Evolutionary conservation across 441 rosid genomes (phyloP).

Genomic region (Rhodomyrtus psidioides): DNA sequence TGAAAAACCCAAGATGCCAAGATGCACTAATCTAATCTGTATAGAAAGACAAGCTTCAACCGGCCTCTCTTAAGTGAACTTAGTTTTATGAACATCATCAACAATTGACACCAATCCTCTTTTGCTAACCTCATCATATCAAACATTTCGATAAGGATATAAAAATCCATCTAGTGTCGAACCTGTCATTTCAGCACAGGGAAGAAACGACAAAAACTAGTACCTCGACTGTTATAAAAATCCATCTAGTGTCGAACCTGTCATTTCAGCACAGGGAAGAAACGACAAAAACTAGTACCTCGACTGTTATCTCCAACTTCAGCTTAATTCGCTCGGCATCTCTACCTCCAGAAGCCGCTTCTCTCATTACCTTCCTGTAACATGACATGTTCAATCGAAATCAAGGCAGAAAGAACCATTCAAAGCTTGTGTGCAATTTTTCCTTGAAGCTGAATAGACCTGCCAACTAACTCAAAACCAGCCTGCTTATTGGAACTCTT

Average conservation of each 20-base stretch:
- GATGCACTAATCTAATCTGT: background rate
- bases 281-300: too few species aligned
- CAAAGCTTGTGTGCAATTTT: background rate
- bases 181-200: background rate
- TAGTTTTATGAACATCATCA: background rate
- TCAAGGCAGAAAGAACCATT: background rate
- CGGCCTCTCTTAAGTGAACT: background rate
- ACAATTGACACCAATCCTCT: background rate
- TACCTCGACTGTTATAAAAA: too few species aligned
- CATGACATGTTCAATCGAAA: background rate
- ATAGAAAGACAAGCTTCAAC: background rate
- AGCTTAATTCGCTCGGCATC: conserved; percentile 77
- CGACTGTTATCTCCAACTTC: conserved; percentile 80
- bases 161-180: background rate
- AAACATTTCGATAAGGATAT: background rate
- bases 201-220: background rate
- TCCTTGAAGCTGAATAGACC: background rate
- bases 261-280: too few species aligned
- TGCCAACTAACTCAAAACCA: background rate
- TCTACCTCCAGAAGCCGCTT: conserved; percentile 68
- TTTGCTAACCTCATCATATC: background rate
- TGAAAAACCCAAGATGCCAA: background rate
- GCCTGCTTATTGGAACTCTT: background rate
- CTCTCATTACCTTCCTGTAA: conserved; percentile 77
- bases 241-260: too few species aligned